Conservation (phyloP, 2,329 filamentous ascomycete species). For the Cercospora berteroae region DNA sequence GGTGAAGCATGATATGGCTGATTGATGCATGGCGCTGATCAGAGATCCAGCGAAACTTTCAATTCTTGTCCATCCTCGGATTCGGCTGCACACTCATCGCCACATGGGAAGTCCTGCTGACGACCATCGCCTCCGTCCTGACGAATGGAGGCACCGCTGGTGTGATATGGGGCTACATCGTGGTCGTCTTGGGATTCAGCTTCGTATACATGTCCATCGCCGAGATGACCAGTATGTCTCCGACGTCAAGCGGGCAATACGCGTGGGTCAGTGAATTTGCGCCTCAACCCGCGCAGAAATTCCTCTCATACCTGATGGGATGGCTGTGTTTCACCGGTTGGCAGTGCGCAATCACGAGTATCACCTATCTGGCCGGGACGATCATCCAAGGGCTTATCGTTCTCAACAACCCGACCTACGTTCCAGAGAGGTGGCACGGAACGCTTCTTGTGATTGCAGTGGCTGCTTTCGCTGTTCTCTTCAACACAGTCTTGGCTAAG, state of each 20-base stretch:
- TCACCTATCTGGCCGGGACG: constrained; percentile 11
- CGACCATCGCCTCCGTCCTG: constrained; percentile 10
- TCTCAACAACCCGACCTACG: constrained; percentile 18
- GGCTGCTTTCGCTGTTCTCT: constrained; percentile 38
- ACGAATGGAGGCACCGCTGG: constrained; percentile 9
- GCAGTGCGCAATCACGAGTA: constrained; percentile 15
- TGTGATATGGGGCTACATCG: constrained; percentile 13
- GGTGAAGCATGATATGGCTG: not conserved
- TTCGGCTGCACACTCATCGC: constrained; percentile 15
- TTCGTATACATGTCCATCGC: constrained; percentile 11
- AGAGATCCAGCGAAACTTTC: constrained; percentile 4
- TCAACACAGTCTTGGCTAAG: constrained; percentile 48
- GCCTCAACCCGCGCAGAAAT: constrained; percentile 8
- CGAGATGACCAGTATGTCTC: constrained; percentile 5
- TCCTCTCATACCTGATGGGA: constrained; percentile 17
- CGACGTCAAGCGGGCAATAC: not conserved
- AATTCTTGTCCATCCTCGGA: constrained; percentile 15
- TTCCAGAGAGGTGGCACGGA: constrained; percentile 42
- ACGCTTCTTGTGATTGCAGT: constrained; percentile 51
- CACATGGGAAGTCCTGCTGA: constrained; percentile 13
- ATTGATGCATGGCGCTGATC: not conserved
- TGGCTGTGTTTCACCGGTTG: constrained; percentile 20
- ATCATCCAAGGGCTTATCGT: constrained; percentile 19
- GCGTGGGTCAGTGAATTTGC: constrained; percentile 2
- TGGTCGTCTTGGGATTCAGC: constrained; percentile 1